Percentiles rank a stretch among this genome's conserved stretches.
These are phyloP conservation scores for Barbatosphaeria neglecta DNA, from an alignment of 495 filamentous ascomycete species.

Conservation along the genomic window DNA sequence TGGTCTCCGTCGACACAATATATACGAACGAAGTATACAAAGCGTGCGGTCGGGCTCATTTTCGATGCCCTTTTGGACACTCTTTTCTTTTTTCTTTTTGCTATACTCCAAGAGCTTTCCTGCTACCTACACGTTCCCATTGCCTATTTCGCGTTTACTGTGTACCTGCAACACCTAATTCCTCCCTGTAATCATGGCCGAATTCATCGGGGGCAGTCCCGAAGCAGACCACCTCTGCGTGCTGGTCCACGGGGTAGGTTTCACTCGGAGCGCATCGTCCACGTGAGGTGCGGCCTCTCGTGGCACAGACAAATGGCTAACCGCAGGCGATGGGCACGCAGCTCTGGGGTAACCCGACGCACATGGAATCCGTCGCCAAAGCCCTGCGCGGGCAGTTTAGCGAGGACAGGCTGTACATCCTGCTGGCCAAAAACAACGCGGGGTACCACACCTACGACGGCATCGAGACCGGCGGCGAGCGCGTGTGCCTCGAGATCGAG, in stretches of 20 bases:
- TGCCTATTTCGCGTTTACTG: too few species aligned
- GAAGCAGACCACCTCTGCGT: slow-evolving; percentile 69
- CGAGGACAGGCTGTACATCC: slow-evolving; percentile 55
- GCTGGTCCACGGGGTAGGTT: slow-evolving; percentile 78
- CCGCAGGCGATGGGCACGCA: slow-evolving; percentile 21
- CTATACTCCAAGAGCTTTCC: too few species aligned
- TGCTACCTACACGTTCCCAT: too few species aligned
- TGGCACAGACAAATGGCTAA: slow-evolving; percentile 12
- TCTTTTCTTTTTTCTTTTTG: too few species aligned
- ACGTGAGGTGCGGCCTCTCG: slow-evolving; percentile 1
- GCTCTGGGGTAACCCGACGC: slow-evolving; percentile 89
- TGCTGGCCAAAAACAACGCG: slow-evolving; percentile 66
- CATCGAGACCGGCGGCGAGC: slow-evolving; percentile 81
- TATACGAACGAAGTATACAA: too few species aligned
- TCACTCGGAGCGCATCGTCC: not conserved
- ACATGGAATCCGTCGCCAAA: slow-evolving; percentile 61
- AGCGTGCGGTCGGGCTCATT: too few species aligned
- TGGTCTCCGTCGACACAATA: too few species aligned
- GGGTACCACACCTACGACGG: slow-evolving; percentile 89
- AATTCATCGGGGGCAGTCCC: slow-evolving; percentile 25
- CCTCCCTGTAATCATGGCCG: slow-evolving; percentile 3
- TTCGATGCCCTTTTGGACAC: too few species aligned
- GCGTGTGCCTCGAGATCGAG: slow-evolving; percentile 80
- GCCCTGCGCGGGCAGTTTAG: slow-evolving; percentile 53
- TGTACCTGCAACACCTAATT: too few species aligned